Base-by-base conservation (phyloP, 345 rosid genomes). In the Pistacia atlantica region DNA sequence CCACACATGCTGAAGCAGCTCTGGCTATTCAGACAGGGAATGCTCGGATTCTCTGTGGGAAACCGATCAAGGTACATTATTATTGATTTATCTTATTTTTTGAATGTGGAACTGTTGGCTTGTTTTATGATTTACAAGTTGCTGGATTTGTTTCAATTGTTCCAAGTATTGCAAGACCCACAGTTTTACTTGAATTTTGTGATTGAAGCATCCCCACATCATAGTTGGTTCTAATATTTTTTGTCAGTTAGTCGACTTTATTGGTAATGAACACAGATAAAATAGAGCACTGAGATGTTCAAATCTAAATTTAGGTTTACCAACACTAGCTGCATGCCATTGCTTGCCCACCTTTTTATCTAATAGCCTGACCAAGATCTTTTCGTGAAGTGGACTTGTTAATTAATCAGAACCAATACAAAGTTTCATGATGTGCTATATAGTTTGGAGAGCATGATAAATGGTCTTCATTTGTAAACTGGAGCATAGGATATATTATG, bases 21-120 rank as follows among this genome's bases (percentile, higher is more conserved):
- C 80, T 89, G 38, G 98, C 98, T 75, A 95, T 95, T 83, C 97
- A 91, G 82, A 80, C 90, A 86, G 98, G 97, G 35, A 93, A 93
- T 81, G 77, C 93, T 63, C 97, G 83, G 17, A 67, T 81, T 82
- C 89, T 94, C 31, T 93, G 69, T 72, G 92, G 90, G 49, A 93
- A 88, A 87, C 97, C 86, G 61, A 89, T 95, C 17, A 95, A 89
- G 94, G 97, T 92, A 74, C 72, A 42, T 67, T 45, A 42, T 35
- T 48, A 14, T 35, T 61, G 17, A 59, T 11, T 37, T 17, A 73
- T 59, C 25, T 73, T 11, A 56, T 63, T 76, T 45, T 35, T 25
- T 33, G 57, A 52, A 33, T 17, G n/a, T 20, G 35, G 3, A 68
- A 69, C 54, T 33, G 73, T 10, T 54, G 51, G 16, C 22, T 69